Evolutionary conservation across 805 yeast species (phyloP), one percentile per base, ranked within the genome.

Genomic region (Ogataea degrootiae): DNA sequence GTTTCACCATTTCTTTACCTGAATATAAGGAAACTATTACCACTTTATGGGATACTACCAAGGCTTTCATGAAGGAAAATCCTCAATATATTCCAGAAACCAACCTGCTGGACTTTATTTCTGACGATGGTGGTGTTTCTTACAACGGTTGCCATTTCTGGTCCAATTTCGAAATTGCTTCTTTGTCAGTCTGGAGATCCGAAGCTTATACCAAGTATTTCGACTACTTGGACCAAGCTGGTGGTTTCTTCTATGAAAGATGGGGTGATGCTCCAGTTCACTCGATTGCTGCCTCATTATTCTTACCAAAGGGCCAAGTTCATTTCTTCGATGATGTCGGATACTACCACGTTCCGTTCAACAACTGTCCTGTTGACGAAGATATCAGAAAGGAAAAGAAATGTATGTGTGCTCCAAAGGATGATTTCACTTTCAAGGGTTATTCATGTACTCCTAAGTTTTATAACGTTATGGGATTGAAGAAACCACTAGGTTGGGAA

Each of bases 231-330:
- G 96, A 89, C 67, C 66, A 78, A 52, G 78, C 84, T 15, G 96
- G 96, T 65, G 96, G 96, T n/a, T 89, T 89, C 71, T 89, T 85
- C 71, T 89, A 88, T 66, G 90, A 86, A 72, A 77, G 96, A 68
- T 87, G 96, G 96, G 96, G 96, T 58, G 96, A 88, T 67, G 96
- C 96, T 26, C 96, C 96, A 34, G 84, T 88, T 43, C 96, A 88
- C 67, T 85, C 95, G 6, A 82, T 88, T 59, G 96, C 94, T 33
- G 96, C 87, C 19, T 72, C 94, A 5, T 70, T 89, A 54, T 86
- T 89, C 70, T 63, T 87, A 65, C 80, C 85, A 46, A 80, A 77
- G 63, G 81, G 79, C 51, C 72, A 83, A 60, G 69, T 89, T 43
- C 96, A 89, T 61, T 81, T 85, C 74, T 90, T 90, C 63, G 85